Evolutionary conservation across 2,329 filamentous ascomycete genomes (phyloP).

Genomic region (Pseudogymnoascus sp.): DNA sequence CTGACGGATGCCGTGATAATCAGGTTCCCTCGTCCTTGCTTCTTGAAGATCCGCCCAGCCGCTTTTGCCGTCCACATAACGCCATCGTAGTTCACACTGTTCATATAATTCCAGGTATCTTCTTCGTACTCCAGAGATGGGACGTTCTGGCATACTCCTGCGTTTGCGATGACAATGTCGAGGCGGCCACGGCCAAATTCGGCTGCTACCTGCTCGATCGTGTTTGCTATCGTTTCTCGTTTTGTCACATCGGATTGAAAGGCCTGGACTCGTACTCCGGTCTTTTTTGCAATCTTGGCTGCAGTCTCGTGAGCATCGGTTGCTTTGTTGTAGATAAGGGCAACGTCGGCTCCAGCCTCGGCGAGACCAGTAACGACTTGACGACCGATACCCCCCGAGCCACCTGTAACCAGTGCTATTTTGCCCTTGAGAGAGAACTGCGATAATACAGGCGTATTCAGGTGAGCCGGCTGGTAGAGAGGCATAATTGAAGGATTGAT

Average conservation of each 20-base stretch:
- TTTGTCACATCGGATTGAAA: conserved; percentile 33
- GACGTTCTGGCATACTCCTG: conserved; percentile 24
- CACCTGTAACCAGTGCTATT: conserved; percentile 38
- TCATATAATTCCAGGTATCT: conserved; percentile 32
- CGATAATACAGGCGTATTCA: conserved; percentile 4
- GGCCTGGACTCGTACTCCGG: conserved; percentile 25
- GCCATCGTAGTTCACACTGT: conserved; percentile 29
- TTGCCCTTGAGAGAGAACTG: conserved; percentile 37
- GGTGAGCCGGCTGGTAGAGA: conserved; percentile 7
- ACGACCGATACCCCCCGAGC: conserved; percentile 37
- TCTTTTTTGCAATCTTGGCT: conserved; percentile 15
- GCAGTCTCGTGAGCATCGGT: conserved; percentile 24
- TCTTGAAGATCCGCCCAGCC: conserved; percentile 29
- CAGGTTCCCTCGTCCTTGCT: conserved; percentile 30
- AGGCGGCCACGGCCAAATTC: conserved; percentile 31
- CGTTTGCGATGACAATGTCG: conserved; percentile 36
- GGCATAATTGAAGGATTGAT: conserved; percentile 23
- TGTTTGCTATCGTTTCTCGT: conserved; percentile 25
- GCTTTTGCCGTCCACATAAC: conserved; percentile 21
- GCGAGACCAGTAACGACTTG: conserved; percentile 36
- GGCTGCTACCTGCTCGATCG: conserved; percentile 27
- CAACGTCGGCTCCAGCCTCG: conserved; percentile 37
- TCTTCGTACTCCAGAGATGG: conserved; percentile 34
- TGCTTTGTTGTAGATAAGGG: conserved; percentile 30
- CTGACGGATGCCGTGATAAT: conserved; percentile 36